Conservation (phyloP, 441 rosid genomes). For the Lagerstroemia fauriei region DNA sequence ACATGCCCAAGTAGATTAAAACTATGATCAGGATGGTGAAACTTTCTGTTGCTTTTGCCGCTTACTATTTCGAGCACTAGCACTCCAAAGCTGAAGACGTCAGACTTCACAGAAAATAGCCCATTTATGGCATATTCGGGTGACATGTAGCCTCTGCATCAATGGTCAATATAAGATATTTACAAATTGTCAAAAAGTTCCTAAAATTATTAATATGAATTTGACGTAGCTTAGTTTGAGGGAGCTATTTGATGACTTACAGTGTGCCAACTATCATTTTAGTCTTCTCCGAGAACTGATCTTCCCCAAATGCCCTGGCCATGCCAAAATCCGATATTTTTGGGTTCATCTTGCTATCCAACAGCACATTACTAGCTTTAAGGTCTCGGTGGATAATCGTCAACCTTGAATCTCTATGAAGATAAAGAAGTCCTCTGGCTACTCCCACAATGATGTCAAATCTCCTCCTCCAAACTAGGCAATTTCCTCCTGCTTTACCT, state of each 20-base stretch:
- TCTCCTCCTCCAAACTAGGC: slow-evolving; percentile 34
- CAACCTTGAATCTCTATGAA: slow-evolving; percentile 45
- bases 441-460: slow-evolving; percentile 39
- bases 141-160: slow-evolving; percentile 33
- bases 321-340: slow-evolving; percentile 37
- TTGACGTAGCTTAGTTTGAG: background rate
- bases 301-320: slow-evolving; percentile 22
- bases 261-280: slow-evolving; percentile 30
- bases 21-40: slow-evolving; percentile 1
- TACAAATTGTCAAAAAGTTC: background rate
- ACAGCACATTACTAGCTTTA: slow-evolving; percentile 41
- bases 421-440: slow-evolving; percentile 44
- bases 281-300: slow-evolving; percentile 19
- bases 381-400: slow-evolving; percentile 47
- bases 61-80: slow-evolving; percentile 35
- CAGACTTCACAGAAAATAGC: slow-evolving; percentile 36
- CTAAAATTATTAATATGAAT: background rate
- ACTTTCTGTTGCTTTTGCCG: slow-evolving; percentile 34
- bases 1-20: slow-evolving; percentile 34
- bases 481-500: slow-evolving; percentile 29
- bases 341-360: slow-evolving; percentile 34
- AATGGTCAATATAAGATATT: background rate
- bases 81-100: slow-evolving; percentile 43
- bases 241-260: slow-evolving; percentile 14
- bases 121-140: slow-evolving; percentile 31